Evolutionary conservation across 225 moss, liverwort and hornwort species (phyloP).

Genomic region (Physcomitrium patens): DNA sequence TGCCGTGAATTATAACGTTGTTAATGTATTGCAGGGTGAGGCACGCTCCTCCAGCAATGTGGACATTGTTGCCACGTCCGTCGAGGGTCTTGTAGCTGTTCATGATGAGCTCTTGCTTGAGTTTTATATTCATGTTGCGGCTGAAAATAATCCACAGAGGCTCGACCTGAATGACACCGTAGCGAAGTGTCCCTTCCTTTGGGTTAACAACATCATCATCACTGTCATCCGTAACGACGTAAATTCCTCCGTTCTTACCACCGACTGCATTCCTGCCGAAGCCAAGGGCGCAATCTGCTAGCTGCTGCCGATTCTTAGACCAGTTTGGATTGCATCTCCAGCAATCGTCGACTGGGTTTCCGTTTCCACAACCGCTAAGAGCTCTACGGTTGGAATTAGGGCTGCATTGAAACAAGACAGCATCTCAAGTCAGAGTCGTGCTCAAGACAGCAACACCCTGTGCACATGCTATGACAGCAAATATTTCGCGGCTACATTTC

Average conservation of each 20-base stretch:
- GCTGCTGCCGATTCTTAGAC: constrained; percentile 38
- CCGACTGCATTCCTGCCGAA: constrained; percentile 45
- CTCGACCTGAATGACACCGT: constrained; percentile 31
- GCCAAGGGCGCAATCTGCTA: constrained; percentile 50
- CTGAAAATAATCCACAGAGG: constrained; percentile 34
- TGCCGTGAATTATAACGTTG: constrained; percentile 29
- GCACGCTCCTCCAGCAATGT: constrained; percentile 32
- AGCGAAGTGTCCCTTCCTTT: constrained; percentile 35
- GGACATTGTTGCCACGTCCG: constrained; percentile 36
- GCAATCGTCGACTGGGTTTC: constrained; percentile 50
- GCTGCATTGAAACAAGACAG: constrained; percentile 17
- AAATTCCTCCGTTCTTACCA: constrained; percentile 38
- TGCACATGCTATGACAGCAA: background rate
- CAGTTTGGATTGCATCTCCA: constrained; percentile 44
- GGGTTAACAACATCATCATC: constrained; percentile 31
- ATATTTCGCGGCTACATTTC: background rate
- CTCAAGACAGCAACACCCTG: background rate
- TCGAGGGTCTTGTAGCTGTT: constrained; percentile 54
- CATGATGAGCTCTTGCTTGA: constrained; percentile 52
- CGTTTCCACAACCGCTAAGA: constrained; percentile 40
- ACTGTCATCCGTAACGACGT: constrained; percentile 36
- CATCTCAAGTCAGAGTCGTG: background rate
- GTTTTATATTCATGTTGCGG: constrained; percentile 49
- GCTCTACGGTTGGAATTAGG: constrained; percentile 30
- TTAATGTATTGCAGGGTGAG: constrained; percentile 24